Conservation (phyloP, 2,329 filamentous ascomycete species). For the Gnomoniopsis sp. region DNA sequence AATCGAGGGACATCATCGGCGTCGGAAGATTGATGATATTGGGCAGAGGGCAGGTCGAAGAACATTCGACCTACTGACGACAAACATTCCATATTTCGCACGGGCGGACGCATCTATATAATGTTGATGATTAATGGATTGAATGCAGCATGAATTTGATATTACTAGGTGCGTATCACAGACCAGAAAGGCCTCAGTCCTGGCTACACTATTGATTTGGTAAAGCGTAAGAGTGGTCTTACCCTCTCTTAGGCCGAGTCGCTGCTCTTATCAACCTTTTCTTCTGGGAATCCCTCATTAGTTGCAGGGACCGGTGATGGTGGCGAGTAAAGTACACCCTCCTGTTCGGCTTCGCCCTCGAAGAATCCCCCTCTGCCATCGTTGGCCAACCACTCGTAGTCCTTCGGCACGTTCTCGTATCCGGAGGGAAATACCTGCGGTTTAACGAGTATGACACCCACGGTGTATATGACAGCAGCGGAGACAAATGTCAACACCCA, state of each 20-base stretch:
- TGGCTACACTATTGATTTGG: no score
- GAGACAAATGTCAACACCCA: slow-evolving; percentile 28
- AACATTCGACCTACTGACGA: no score
- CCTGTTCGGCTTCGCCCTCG: background rate
- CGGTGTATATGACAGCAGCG: slow-evolving; percentile 24
- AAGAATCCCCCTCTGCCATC: background rate
- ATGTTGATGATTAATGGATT: no score
- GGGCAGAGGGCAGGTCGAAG: no score
- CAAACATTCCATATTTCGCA: no score
- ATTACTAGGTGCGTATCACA: no score
- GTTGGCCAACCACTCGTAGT: background rate
- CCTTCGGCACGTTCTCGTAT: background rate
- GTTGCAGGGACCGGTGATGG: background rate
- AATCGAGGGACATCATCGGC: no score
- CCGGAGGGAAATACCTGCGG: slow-evolving; percentile 22
- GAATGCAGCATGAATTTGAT: no score
- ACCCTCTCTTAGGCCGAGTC: background rate
- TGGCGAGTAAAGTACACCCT: background rate
- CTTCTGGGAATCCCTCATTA: background rate
- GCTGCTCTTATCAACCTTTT: background rate
- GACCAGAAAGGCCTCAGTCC: no score
- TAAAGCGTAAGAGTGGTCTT: background rate
- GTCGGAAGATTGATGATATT: no score
- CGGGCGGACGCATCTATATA: no score
- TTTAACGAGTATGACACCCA: slow-evolving; percentile 21